phyloP scores from a whole-genome alignment of 225 moss, liverwort and hornwort genomes.

The Physcomitrellopsis africana region DNA sequence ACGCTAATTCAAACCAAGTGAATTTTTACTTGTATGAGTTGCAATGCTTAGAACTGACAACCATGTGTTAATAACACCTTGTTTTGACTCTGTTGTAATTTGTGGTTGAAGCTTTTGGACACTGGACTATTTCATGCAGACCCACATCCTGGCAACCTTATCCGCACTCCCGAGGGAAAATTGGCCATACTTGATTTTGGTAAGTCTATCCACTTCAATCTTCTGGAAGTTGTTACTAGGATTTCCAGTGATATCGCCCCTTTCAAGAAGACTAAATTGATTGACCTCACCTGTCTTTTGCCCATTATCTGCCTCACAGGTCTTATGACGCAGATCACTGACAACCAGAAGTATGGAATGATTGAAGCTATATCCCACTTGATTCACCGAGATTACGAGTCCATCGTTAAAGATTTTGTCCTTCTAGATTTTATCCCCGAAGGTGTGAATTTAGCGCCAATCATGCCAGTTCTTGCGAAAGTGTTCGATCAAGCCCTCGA shows the following conservation, averaged over 20 bases:
- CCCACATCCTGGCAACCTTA: conserved; percentile 98
- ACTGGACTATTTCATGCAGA: conserved; percentile 98
- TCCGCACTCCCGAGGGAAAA: conserved; percentile 96
- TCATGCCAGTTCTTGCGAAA: conserved; percentile 97
- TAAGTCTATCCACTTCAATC: conserved; percentile 34
- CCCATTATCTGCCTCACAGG: conserved; percentile 47
- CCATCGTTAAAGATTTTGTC: conserved; percentile 97
- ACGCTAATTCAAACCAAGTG: too few species aligned
- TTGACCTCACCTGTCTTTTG: conserved; percentile 11
- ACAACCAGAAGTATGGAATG: conserved; percentile 98
- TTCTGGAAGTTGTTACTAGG: background rate
- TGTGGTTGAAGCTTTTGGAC: conserved; percentile 74
- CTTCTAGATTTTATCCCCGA: conserved; percentile 89
- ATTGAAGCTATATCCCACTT: conserved; percentile 97
- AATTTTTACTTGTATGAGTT: too few species aligned
- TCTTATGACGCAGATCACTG: conserved; percentile 97
- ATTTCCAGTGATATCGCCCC: background rate
- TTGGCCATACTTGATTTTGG: conserved; percentile 94
- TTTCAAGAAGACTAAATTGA: conserved; percentile 10
- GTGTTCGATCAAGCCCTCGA: conserved; percentile 98
- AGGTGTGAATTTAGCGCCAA: conserved; percentile 91
- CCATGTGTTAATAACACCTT: conserved; percentile 21
- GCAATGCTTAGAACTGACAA: conserved; percentile 1
- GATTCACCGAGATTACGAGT: conserved; percentile 97
- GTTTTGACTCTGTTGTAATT: conserved; percentile 1